phyloP scores from a whole-genome alignment of 192 early-diverging fungal genomes.

The Coemansia sp. region DNA sequence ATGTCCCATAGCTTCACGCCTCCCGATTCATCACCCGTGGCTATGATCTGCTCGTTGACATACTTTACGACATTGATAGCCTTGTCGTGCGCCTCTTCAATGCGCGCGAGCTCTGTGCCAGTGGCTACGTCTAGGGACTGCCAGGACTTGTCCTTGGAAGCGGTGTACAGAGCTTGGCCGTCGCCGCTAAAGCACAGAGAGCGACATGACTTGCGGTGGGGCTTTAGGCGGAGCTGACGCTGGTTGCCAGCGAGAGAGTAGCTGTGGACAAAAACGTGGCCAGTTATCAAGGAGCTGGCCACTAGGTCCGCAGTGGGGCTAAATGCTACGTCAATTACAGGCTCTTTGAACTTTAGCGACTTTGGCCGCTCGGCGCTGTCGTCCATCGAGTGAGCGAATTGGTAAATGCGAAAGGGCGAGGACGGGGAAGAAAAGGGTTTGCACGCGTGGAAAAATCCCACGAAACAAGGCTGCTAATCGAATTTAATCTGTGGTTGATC shows the following conservation, averaged over 20 bases:
- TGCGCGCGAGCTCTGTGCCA: conserved; percentile 66
- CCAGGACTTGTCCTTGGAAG: conserved; percentile 83
- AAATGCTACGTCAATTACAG: conserved; percentile 49
- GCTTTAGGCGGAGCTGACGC: conserved; percentile 28
- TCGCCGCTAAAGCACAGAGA: conserved; percentile 77
- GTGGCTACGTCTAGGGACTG: conserved; percentile 73
- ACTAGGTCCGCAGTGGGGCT: conserved; percentile 36
- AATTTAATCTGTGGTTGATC: no score
- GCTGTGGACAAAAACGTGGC: conserved; percentile 47
- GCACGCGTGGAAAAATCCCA: no score
- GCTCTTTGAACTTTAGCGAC: conserved; percentile 53
- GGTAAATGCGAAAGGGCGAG: neutral
- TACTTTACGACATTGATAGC: conserved; percentile 74
- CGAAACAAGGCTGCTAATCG: neutral
- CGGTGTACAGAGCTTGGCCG: conserved; percentile 65
- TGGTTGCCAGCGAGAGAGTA: conserved; percentile 44
- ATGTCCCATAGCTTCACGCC: conserved; percentile 89
- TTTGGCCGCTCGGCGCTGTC: conserved; percentile 44
- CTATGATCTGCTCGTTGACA: conserved; percentile 74
- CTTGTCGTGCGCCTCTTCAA: conserved; percentile 76
- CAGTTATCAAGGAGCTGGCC: conserved; percentile 52
- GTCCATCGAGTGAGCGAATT: conserved; percentile 25
- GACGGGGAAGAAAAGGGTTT: neutral
- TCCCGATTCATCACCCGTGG: conserved; percentile 92
- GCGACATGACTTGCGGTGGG: conserved; percentile 84